These are phyloP conservation scores for Trichoderma semiorbis DNA, from an alignment of 2,329 filamentous ascomycete genomes.

Conservation along the genomic window DNA sequence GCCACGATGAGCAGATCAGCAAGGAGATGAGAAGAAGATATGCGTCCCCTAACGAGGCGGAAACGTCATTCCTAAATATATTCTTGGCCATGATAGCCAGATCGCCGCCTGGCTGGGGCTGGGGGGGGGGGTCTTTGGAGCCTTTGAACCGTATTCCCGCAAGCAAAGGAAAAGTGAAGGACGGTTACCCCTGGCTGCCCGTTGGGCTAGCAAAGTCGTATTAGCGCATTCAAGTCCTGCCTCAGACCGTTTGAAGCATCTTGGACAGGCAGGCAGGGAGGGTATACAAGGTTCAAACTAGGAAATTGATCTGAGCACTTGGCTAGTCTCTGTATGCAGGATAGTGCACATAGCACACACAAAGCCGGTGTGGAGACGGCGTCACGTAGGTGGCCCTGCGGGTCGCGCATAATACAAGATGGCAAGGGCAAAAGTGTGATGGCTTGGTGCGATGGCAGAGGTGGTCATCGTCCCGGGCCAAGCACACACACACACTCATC, in stretches of 20 bases:
- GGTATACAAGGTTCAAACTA: slow-evolving; percentile 11
- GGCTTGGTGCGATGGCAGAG: neutral
- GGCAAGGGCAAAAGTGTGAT: neutral
- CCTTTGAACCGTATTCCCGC: neutral
- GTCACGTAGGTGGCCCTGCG: slow-evolving; percentile 3
- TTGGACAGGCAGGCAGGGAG: neutral
- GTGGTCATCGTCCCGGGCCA: neutral
- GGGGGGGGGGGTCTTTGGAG: neutral
- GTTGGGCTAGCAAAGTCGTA: slow-evolving; percentile 8
- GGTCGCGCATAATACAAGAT: neutral
- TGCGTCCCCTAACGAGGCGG: neutral
- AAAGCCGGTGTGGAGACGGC: neutral
- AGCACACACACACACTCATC: neutral
- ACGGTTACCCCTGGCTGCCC: slow-evolving; percentile 12
- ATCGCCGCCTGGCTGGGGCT: neutral
- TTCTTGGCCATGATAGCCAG: neutral
- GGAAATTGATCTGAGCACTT: slow-evolving; percentile 10
- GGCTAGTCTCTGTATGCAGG: slow-evolving; percentile 3
- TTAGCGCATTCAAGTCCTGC: neutral
- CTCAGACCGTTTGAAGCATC: neutral
- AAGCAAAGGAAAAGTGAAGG: neutral
- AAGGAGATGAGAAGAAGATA: too few relatives aligned
- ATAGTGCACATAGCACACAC: slow-evolving; percentile 10
- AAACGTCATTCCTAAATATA: slow-evolving; percentile 16
- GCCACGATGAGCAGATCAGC: neutral